Evolutionary conservation across 495 filamentous ascomycete species (phyloP), one percentile per base, ranked within the genome.

Genomic region (Chaetomium fimeti): DNA sequence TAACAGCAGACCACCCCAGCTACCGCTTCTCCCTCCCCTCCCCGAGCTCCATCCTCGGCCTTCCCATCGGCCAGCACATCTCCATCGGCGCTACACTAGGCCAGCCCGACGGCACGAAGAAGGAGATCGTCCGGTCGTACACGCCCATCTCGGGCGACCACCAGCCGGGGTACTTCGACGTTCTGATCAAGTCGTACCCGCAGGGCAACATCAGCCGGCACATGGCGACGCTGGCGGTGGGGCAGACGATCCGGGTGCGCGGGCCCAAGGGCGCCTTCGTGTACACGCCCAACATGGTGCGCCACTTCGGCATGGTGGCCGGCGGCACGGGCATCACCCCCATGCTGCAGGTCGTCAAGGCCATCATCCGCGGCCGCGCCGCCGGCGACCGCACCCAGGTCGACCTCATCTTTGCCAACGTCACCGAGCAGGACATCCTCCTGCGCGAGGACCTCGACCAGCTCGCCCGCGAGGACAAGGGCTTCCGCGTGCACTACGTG

Each of bases 1-100:
- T 20, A 42, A 42, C 49, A 48, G 48, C 11, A 38, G 24, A 15
- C 27, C 45, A 49, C 60, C 61, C 48, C 54, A 89, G 86, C 79
- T 97, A 98, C 83, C 92, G 92, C 69, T 97, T 98, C 77, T 77
- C 81, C 48, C 89, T 98, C 42, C 93, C 93, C 55, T 76, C 82
- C 61, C 79, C 87, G 24, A 88, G 81, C 65, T 84, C 90, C 70
- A 92, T 97, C 75, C 90, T 98, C 66, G 93, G 94, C 69, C 88
- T 98, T 22, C 94, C 94, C 62, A 98, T 97, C 78, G 94, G 94
- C 69, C 94, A 98, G 76, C 94, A 98, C 80, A 96, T 98, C 80
- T 97, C 93, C 65, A 89, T 98, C 73, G 89, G 88, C 68, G 93
- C 93, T 42, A 85, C 77, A 57, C 87, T 94, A 59, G 66, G 72